Evolutionary conservation across 1,139 yeast species (phyloP).

Genomic region (Trichomonascaceae sp.): DNA sequence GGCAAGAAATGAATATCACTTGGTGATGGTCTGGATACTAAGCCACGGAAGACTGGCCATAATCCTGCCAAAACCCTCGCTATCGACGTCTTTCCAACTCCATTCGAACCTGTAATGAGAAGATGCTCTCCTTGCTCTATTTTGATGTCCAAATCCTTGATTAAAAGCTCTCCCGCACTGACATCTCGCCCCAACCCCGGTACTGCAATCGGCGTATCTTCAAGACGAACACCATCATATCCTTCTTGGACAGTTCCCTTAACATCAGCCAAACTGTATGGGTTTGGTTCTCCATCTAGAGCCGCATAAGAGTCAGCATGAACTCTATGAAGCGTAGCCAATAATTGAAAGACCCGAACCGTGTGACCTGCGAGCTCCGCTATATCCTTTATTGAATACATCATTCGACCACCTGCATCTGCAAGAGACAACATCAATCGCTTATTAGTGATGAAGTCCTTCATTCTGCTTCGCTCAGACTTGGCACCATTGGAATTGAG

Average conservation of each 20-base stretch:
- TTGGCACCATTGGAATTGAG: constrained; percentile 21
- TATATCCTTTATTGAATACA: constrained; percentile 93
- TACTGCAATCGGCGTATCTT: constrained; percentile 73
- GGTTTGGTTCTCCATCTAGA: constrained; percentile 10
- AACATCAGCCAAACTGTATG: constrained; percentile 43
- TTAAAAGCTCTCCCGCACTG: constrained; percentile 40
- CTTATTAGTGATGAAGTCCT: constrained; percentile 85
- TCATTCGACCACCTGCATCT: constrained; percentile 93
- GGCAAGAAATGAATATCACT: constrained; percentile 71
- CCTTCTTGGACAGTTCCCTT: constrained; percentile 78
- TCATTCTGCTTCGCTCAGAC: constrained; percentile 46
- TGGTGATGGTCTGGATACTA: constrained; percentile 72
- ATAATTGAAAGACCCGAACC: constrained; percentile 70
- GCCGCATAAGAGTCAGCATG: constrained; percentile 47
- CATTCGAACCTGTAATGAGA: constrained; percentile 79
- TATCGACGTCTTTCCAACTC: constrained; percentile 85
- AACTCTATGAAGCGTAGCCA: constrained; percentile 73
- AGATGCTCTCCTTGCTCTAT: constrained; percentile 64
- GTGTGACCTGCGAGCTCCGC: constrained; percentile 89
- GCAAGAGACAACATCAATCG: constrained; percentile 85
- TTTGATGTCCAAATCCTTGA: constrained; percentile 57
- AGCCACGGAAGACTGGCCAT: constrained; percentile 86
- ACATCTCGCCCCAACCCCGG: constrained; percentile 44
- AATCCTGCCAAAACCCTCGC: constrained; percentile 79
- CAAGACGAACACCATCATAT: constrained; percentile 75